phyloP scores from a whole-genome alignment of 192 early-diverging fungal genomes.

The Chytriomyces hyalinus region DNA sequence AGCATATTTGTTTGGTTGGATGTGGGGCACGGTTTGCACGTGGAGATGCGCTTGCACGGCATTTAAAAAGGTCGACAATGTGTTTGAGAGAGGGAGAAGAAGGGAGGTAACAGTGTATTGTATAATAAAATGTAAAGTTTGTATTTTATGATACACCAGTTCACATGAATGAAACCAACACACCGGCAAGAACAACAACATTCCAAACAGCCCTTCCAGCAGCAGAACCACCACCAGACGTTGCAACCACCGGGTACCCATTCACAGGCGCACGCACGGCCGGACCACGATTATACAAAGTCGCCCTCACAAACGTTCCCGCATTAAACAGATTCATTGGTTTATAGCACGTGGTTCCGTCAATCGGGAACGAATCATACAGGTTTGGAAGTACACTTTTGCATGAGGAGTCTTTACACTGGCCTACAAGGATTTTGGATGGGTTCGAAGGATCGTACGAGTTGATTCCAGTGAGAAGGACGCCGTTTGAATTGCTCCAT shows the following conservation, averaged over 20 bases:
- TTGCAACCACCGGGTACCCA: background rate
- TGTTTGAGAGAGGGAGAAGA: no score
- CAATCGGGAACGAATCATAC: background rate
- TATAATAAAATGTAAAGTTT: no score
- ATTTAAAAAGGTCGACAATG: no score
- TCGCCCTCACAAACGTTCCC: background rate
- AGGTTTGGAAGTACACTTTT: background rate
- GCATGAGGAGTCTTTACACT: background rate
- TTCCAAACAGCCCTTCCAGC: no score
- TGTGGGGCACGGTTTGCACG: no score
- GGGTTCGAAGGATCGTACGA: constrained; percentile 1
- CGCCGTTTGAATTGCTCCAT: background rate
- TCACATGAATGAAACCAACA: no score
- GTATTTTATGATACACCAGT: no score
- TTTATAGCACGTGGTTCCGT: background rate
- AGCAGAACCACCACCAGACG: no score
- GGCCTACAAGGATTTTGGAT: background rate
- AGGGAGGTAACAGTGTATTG: no score
- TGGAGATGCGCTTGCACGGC: no score
- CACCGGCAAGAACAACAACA: no score
- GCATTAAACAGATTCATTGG: background rate
- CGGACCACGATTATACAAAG: background rate
- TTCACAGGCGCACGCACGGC: background rate
- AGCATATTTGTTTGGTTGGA: no score
- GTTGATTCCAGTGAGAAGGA: background rate